Base-by-base conservation (phyloP, 169 alveolate species). In the Cyclospora cayetanensis region DNA sequence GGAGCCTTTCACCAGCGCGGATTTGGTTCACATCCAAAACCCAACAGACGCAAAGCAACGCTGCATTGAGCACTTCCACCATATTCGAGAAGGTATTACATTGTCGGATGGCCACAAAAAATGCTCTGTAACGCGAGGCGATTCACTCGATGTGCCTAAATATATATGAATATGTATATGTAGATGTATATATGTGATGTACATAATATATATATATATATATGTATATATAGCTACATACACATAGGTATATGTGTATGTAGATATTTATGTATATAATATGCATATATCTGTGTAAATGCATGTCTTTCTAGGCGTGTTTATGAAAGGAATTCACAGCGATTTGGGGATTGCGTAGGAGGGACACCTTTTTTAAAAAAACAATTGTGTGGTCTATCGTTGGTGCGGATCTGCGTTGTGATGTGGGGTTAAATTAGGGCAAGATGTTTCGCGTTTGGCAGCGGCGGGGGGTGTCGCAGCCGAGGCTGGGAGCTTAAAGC, bases 1-100 rank as follows among this genome's bases (percentile, higher is more conserved):
- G 22, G 96, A 95, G 72, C 97, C 97, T 0, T 90, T 95, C 76
- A 80, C 97, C 7, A 91, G 95, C 91, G 39, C 82, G 52, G 94
- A 70, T 63, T 34, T 76, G 85, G 72, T 91, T 39, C 42, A 55
- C 55, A 77, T 87, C 27, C 93, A 93, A 83, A 42, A 92, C 76
- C 88, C 95, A 72, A 74, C 90, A 70, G 94, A 88, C 60, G 66
- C 65, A 66, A 50, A 87, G 82, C 29, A 66, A 42, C 39, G 93
- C 15, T 53, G 29, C 80, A 53, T 91, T 87, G 74, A 52, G 35
- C 29, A 7, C 35, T 84, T 93, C 80, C 37, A 34, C 80, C 43
- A 86, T 80, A 63, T 83, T 55, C 87, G 66, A 91, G 25, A 31
- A 29, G 93, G 87, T 93, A 7, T 7, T 18, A 25, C 27, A 15